phyloP scores from a whole-genome alignment of 108 stramenopile species.

The Parmales sp. region DNA sequence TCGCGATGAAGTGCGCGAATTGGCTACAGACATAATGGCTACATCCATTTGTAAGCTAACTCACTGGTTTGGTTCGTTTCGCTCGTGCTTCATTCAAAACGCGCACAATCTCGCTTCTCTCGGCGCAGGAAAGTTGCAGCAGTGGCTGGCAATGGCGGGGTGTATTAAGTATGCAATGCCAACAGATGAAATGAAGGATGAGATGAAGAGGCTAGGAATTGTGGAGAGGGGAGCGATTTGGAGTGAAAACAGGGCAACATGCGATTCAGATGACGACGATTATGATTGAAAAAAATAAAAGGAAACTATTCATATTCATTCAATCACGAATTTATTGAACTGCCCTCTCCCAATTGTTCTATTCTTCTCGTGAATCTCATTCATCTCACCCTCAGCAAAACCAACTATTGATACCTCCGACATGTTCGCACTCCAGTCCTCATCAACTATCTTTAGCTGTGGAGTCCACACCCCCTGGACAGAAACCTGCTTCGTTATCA shows the following conservation, averaged over 20 bases:
- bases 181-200: slow-evolving; percentile 33
- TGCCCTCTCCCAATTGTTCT: too few species aligned
- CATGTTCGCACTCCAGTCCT: too few species aligned
- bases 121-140: slow-evolving; percentile 44
- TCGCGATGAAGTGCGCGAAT: too few species aligned
- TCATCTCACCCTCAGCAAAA: not conserved
- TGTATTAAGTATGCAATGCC: slow-evolving; percentile 54
- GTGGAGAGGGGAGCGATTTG: slow-evolving; percentile 27
- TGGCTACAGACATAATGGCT: too few species aligned
- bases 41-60: too few species aligned
- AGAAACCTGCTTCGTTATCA: too few species aligned
- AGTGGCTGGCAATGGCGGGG: slow-evolving; percentile 57
- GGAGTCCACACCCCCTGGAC: too few species aligned
- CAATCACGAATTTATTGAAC: not conserved
- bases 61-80: too few species aligned
- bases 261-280: slow-evolving; percentile 21
- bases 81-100: too few species aligned
- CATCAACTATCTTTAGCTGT: too few species aligned
- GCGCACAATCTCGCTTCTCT: too few species aligned
- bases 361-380: not conserved
- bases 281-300: not conserved
- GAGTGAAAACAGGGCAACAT: slow-evolving; percentile 23
- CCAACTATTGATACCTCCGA: not conserved
- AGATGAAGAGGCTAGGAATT: slow-evolving; percentile 33
- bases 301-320: not conserved